Evolutionary conservation across 2,329 filamentous ascomycete genomes (phyloP), one percentile per base, ranked within the genome.

Genomic region (Chaetothyriales sp.): DNA sequence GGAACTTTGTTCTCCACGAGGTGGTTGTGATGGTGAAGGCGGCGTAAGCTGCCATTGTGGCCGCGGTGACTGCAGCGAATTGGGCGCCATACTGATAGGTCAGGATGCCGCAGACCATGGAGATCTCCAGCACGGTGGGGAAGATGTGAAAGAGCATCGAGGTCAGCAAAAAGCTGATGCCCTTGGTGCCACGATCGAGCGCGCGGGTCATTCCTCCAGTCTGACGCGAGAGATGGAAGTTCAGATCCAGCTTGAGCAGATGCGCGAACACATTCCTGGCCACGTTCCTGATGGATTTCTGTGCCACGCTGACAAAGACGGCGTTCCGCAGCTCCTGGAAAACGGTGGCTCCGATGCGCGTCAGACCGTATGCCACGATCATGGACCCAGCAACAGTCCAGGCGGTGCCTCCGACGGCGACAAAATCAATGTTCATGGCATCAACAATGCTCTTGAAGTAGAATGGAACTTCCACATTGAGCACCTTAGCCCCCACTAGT

Each of bases 391-490:
- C 92, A 6, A 95, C 83, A 0, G 88, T 89, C 49, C 83, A 86
- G 25, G 88, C 89, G 0, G 89, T 95, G 6, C 89, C 89, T n/a
- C 89, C 90, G 5, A 86, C 72, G 15, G 84, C 77, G n/a, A 80
- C 78, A 65, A 95, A 83, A 67, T 98, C 92, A 60, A 98, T 79
- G 67, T 98, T 98, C 88, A 98, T 95, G 18, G 87, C 82, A 68
- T 98, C 94, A 44, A 98, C 87, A 58, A 98, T 97, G 68, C 74
- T 89, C 75, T 97, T 97, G 75, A 98, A 98, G 74, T 95, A 98
- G 66, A 98, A 98, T 0, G 92, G 92, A 46, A 98, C 88, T 72
- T 98, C 89, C 15, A 98, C 92, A 67, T 97, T 98, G 63, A 98
- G 75, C 47, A 94, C 81, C 76, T 98, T 98, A 65, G 89, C 88